Evolutionary conservation across 331 rosid genomes (phyloP).

Genomic region (Stylosanthes scabra): DNA sequence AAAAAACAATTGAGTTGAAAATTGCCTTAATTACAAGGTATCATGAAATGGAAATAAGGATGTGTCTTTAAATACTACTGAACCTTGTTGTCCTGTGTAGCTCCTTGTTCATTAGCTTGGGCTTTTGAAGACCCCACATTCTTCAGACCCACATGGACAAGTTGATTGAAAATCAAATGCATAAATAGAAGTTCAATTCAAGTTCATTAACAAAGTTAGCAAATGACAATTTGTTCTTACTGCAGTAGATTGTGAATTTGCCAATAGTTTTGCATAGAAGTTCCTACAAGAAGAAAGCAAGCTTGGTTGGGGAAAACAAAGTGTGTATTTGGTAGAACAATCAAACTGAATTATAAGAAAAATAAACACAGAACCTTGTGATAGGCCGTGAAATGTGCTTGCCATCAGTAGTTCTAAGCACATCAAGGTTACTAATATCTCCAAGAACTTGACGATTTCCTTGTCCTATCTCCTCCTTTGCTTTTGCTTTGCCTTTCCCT

Average conservation of each 20-base stretch:
- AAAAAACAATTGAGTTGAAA: background rate
- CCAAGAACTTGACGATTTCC: constrained; percentile 55
- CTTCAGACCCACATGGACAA: constrained; percentile 36
- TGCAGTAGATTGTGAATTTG: constrained; percentile 30
- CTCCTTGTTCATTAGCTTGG: constrained; percentile 21
- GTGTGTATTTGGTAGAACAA: no score
- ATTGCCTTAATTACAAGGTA: background rate
- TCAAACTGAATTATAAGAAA: no score
- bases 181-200: constrained; percentile 2
- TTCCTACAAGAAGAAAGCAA: constrained; percentile 22
- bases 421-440: constrained; percentile 61
- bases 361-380: constrained; percentile 9
- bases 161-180: background rate
- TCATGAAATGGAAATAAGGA: background rate
- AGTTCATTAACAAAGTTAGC: constrained; percentile 2
- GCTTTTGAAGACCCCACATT: constrained; percentile 5
- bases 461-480: constrained; percentile 22
- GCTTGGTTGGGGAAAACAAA: background rate
- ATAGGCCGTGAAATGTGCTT: constrained; percentile 35
- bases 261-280: constrained; percentile 31
- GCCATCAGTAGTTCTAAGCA: constrained; percentile 28
- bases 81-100: background rate
- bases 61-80: background rate
- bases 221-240: constrained; percentile 33
- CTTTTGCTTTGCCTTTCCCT: constrained; percentile 39